phyloP scores from a whole-genome alignment of 345 rosid species.

The Gossypium anomalum region DNA sequence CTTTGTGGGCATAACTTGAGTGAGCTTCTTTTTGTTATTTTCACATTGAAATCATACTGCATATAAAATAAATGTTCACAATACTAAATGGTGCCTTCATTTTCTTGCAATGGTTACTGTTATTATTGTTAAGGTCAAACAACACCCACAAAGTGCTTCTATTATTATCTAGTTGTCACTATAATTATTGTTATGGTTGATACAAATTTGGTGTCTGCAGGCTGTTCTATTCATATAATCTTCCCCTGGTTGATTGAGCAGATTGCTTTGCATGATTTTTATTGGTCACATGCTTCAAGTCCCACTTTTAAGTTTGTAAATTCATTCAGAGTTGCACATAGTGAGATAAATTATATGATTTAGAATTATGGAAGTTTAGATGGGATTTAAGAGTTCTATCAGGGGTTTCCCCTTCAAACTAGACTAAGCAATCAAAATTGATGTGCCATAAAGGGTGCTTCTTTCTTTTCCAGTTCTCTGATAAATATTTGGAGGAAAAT shows the following conservation, averaged over 20 bases:
- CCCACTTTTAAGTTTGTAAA: neutral
- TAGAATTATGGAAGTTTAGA: neutral
- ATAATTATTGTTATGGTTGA: neutral
- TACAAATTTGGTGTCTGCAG: neutral
- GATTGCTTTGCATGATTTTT: neutral
- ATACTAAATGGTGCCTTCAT: neutral
- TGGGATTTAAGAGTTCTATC: neutral
- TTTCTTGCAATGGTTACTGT: neutral
- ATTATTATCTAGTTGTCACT: neutral
- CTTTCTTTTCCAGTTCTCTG: neutral
- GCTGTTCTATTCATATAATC: neutral
- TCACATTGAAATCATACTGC: slow-evolving; percentile 3
- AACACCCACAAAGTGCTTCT: neutral
- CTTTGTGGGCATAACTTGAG: slow-evolving; percentile 33
- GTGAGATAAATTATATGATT: neutral
- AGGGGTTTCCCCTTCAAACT: neutral
- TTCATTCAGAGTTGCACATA: neutral
- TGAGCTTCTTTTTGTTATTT: slow-evolving; percentile 31
- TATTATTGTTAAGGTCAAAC: neutral
- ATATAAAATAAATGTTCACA: slow-evolving; percentile 9
- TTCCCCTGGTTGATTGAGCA: neutral
- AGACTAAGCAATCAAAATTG: neutral
- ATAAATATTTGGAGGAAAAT: neutral
- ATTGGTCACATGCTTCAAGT: neutral
- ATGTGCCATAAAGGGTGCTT: neutral